Base-by-base conservation (phyloP, 768 basidiomycete species). In the Pisolithus sp. region DNA sequence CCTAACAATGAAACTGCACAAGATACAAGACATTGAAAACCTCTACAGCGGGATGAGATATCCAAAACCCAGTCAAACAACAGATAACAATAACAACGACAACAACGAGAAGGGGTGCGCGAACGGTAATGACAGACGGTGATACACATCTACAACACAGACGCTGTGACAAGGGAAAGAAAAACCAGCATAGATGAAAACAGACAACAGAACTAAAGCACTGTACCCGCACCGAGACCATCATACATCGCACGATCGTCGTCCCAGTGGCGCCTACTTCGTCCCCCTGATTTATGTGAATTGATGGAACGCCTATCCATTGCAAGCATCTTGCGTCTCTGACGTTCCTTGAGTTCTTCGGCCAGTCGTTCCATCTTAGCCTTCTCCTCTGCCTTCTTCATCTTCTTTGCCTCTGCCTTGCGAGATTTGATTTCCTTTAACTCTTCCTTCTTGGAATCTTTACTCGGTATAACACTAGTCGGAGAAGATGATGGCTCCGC, bases 361-460 rank as follows among this genome's bases (percentile, higher is more conserved):
- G 78, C 77, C 30, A 79, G 66, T 47, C 68, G 68, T 52, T 76
- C 73, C 30, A 63, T 65, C 56, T 63, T 71, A 49, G 69, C 69
- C 31, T 69, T 67, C 45, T 69, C 63, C 48, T 72, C 67, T 9
- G 73, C 71, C 65, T 74, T 77, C 54, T 72, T 70, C 63, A 67
- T 63, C 55, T 51, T 59, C 62, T 76, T 74, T 43, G 73, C 72
- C 50, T 76, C 71, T 21, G 69, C 72, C 62, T 71, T 78, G 50
- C 65, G 65, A 55, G 58, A 62, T 63, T 75, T 79, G 57, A 69
- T 64, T 52, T 77, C 78, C 40, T 63, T 60, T 52, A 56, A 60
- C n/a, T 66, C 57, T n/a, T 56, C 58, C 47, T 56, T 60, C 30
- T 54, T 68, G 7, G 55, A 54, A 5, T 23, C 38, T 34, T 30